These are phyloP conservation scores for Phanerochaete carnosa DNA, from an alignment of 768 basidiomycete species.

Conservation along the genomic window DNA sequence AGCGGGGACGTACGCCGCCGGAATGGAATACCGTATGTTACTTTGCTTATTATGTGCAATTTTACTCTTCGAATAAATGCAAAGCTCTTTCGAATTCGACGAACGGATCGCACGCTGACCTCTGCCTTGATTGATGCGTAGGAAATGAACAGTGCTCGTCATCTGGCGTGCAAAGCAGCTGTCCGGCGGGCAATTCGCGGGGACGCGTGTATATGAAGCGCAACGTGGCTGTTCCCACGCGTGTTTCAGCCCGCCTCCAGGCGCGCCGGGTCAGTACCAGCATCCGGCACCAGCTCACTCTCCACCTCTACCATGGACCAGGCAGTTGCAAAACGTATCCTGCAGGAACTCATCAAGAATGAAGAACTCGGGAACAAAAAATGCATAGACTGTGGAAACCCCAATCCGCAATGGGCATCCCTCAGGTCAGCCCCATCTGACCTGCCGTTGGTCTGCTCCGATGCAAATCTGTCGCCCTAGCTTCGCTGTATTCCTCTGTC, in stretches of 20 bases:
- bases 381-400: conserved; percentile 82
- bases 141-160: neutral
- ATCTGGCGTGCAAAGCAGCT: neutral
- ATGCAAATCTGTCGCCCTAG: conserved; percentile 31
- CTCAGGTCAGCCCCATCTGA: conserved; percentile 47
- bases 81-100: neutral
- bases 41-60: neutral
- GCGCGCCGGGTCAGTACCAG: conserved; percentile 2
- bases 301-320: conserved; percentile 44
- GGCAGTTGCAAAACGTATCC: conserved; percentile 59
- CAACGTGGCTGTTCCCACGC: conserved; percentile 9
- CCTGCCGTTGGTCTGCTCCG: neutral
- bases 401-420: conserved; percentile 96
- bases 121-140: neutral
- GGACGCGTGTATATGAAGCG: neutral
- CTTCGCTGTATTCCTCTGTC: conserved; percentile 87
- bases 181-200: neutral
- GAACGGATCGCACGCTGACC: neutral
- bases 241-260: neutral
- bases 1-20: neutral
- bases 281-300: conserved; percentile 7
- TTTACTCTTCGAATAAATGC: neutral
- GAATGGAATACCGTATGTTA: neutral
- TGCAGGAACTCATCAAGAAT: conserved; percentile 71
- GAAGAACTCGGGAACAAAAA: conserved; percentile 71